Conservation (phyloP, 2,329 filamentous ascomycete genomes). For the Bertia moriformis region DNA sequence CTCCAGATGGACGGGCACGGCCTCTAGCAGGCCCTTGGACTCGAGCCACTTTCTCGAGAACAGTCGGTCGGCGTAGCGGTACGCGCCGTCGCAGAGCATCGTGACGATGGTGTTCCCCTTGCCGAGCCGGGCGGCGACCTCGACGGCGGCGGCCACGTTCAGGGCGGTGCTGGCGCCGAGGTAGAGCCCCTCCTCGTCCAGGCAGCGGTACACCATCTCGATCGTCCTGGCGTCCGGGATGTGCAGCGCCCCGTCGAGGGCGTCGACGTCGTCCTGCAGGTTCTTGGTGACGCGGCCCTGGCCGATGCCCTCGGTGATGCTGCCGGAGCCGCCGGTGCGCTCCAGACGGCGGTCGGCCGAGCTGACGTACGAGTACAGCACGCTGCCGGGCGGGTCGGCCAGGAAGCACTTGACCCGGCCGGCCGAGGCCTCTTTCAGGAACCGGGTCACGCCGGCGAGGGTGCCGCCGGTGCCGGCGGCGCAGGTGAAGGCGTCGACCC, state of each 20-base stretch:
- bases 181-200: constrained; percentile 92
- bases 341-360: constrained; percentile 75
- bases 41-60: constrained; percentile 86
- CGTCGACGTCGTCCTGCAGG: constrained; percentile 65
- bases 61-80: constrained; percentile 83
- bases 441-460: constrained; percentile 74
- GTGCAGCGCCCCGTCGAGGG: constrained; percentile 71
- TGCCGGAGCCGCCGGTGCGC: constrained; percentile 50
- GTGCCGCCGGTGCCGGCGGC: constrained; percentile 88
- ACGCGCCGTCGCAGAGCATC: constrained; percentile 85
- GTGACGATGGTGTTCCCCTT: constrained; percentile 85
- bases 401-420: constrained; percentile 76
- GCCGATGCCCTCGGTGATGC: constrained; percentile 94
- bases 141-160: constrained; percentile 89
- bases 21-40: constrained; percentile 66
- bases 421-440: constrained; percentile 67
- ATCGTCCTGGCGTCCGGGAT: constrained; percentile 90
- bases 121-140: constrained; percentile 81
- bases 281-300: constrained; percentile 97
- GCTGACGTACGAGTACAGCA: constrained; percentile 80
- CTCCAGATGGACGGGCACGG: constrained; percentile 71
- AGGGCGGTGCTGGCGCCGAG: constrained; percentile 84
- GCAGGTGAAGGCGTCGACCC: constrained; percentile 86
- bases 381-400: constrained; percentile 84
- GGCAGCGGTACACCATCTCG: constrained; percentile 89